Evolutionary conservation across 2,329 filamentous ascomycete species (phyloP).

Genomic region (Spiromastix sp.): DNA sequence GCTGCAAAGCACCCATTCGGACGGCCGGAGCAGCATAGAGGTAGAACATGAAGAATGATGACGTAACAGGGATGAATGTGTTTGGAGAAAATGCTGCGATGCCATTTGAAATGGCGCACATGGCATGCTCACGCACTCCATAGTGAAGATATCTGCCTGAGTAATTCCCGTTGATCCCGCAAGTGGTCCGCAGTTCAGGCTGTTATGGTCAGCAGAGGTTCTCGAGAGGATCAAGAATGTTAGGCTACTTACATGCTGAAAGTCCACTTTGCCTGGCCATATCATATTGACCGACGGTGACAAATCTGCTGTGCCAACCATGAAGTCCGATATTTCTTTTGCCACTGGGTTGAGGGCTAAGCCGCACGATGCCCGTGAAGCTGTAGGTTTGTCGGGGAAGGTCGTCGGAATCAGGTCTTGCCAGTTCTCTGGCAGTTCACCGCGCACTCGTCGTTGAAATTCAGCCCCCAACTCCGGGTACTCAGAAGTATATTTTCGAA

Average conservation of each 20-base stretch:
- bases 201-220: conserved; percentile 5
- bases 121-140: conserved; percentile 52
- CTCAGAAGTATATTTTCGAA: not conserved
- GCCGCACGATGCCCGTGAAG: conserved; percentile 39
- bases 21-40: conserved; percentile 47
- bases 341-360: conserved; percentile 45
- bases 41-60: conserved; percentile 56
- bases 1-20: conserved; percentile 49
- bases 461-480: not conserved
- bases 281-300: conserved; percentile 47
- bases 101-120: conserved; percentile 71
- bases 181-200: conserved; percentile 20
- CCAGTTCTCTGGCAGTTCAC: conserved; percentile 37
- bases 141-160: conserved; percentile 44
- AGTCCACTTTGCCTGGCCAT: conserved; percentile 42
- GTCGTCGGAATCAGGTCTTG: conserved; percentile 38
- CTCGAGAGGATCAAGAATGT: not conserved
- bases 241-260: conserved; percentile 40
- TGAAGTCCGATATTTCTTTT: conserved; percentile 36
- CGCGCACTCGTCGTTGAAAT: not conserved
- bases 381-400: conserved; percentile 41
- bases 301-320: conserved; percentile 46
- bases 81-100: conserved; percentile 47
- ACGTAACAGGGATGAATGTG: conserved; percentile 48
- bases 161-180: conserved; percentile 45